These are phyloP conservation scores for Cutaneotrichosporon sp. DNA, from an alignment of 1,284 basidiomycete genomes.

Conservation along the genomic window DNA sequence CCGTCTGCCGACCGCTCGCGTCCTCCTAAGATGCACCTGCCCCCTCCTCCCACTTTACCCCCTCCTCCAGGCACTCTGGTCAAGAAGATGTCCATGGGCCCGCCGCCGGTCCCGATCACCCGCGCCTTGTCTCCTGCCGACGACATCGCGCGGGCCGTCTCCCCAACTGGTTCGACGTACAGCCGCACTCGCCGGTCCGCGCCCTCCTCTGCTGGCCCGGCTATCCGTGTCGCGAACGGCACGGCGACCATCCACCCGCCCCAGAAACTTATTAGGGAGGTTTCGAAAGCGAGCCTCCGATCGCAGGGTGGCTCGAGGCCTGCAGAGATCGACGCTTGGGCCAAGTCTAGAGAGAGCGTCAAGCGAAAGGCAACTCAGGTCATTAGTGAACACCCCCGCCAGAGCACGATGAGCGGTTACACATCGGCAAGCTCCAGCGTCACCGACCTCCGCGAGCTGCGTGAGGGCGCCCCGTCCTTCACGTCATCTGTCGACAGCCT, in stretches of 20 bases:
- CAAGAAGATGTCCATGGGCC: constrained; percentile 53
- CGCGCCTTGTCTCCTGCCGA: constrained; percentile 83
- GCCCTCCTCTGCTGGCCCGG: constrained; percentile 56
- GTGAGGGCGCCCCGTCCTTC: constrained; percentile 36
- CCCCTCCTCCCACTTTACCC: constrained; percentile 75
- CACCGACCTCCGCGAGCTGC: constrained; percentile 27
- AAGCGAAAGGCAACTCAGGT: constrained; percentile 35
- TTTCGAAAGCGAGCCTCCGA: constrained; percentile 75
- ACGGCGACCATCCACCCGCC: constrained; percentile 64
- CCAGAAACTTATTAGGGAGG: constrained; percentile 62
- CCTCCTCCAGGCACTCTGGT: constrained; percentile 61
- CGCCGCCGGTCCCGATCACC: constrained; percentile 45
- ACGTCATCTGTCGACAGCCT: constrained; percentile 44
- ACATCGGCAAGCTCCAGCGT: constrained; percentile 38
- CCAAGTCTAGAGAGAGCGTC: constrained; percentile 44
- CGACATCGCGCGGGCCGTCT: constrained; percentile 79
- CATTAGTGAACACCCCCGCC: constrained; percentile 19
- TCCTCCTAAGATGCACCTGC: constrained; percentile 79
- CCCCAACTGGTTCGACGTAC: constrained; percentile 59
- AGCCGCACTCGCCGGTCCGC: constrained; percentile 43
- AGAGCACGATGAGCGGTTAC: constrained; percentile 30
- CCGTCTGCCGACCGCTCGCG: constrained; percentile 68
- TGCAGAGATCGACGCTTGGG: constrained; percentile 56
- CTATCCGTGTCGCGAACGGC: constrained; percentile 59
- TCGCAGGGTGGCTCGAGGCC: constrained; percentile 20